Base-by-base conservation (phyloP, 1,284 basidiomycete species). In the Boletellus deceptivus region DNA sequence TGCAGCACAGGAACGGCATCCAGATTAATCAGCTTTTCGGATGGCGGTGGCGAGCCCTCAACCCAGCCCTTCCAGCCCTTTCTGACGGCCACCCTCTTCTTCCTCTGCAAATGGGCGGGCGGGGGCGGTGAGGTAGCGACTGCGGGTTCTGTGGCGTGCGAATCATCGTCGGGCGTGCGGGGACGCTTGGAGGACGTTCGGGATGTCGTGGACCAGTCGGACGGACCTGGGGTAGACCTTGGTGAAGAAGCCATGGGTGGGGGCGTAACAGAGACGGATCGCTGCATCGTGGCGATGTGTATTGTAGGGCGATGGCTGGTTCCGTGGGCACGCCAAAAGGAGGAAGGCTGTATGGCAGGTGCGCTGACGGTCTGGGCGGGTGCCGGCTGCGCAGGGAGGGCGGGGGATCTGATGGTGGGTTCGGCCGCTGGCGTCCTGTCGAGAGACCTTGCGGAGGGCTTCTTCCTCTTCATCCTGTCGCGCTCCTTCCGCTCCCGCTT, bases 1-100 rank as follows among this genome's bases (percentile, higher is more conserved):
- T 77, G 70, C 17, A 82, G 71, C 24, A 80, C 66, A 18, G 76
- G 72, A 45, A 86, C 82, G 51, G 77, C 73, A 63, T 91, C 82
- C 59, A 89, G 78, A 59, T 90, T 91, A 70, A 89, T 91, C 51
- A 89, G 71, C 64, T 85, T 91, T 60, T 83, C 83, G 20, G 84
- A 89, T 8, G 89, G 88, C 43, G 80, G 84, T 8, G 88, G 85
- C 11, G 85, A 88, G 55, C 85, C 86, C 71, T 89, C 88, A 17
- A 89, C 84, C 88, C 88, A 91, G 46, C 87, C 87, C 71, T 89
- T 91, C 82, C 91, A 93, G 36, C 87, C 89, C 64, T 87, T 88
- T 64, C 77, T 82, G 33, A 82, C 84, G 1, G 83, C 84, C 18
- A 79, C 73, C 24, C 89, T 80, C 74, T 84, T 87, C 74, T 75